Evolutionary conservation across 2,329 filamentous ascomycete species (phyloP).

Genomic region (Microdochium trichocladiopsis): DNA sequence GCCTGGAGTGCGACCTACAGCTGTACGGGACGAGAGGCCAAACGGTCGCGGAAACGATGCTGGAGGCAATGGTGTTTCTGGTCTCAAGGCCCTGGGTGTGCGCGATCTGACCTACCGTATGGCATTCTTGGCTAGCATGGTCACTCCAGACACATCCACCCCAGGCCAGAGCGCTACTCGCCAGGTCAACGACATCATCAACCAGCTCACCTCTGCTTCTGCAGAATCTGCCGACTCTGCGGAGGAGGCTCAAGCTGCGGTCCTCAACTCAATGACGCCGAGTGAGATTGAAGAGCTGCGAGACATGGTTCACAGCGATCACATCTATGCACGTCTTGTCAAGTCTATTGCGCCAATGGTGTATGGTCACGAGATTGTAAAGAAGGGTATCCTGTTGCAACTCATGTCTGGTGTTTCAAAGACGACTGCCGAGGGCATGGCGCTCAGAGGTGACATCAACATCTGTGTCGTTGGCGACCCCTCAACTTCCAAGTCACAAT

Average conservation of each 20-base stretch:
- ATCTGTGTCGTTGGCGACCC: conserved; percentile 98
- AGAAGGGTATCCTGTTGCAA: conserved; percentile 91
- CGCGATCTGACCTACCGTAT: conserved; percentile 91
- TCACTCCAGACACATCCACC: conserved; percentile 78
- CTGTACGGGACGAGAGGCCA: conserved; percentile 74
- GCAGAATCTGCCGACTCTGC: conserved; percentile 63
- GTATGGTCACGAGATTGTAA: conserved; percentile 94
- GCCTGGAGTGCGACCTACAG: conserved; percentile 76
- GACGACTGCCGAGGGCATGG: conserved; percentile 87
- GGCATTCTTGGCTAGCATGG: conserved; percentile 96
- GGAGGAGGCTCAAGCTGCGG: conserved; percentile 82
- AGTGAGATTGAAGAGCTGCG: conserved; percentile 88
- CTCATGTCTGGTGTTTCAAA: conserved; percentile 95
- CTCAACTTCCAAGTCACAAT: conserved; percentile 95
- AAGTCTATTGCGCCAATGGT: conserved; percentile 95
- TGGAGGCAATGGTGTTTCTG: conserved; percentile 77
- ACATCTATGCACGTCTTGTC: conserved; percentile 89
- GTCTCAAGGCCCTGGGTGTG: conserved; percentile 87
- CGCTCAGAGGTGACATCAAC: conserved; percentile 94
- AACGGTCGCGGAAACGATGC: conserved; percentile 68
- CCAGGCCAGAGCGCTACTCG: conserved; percentile 69
- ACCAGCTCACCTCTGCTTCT: conserved; percentile 69
- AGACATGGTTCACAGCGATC: conserved; percentile 88
- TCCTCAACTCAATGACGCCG: conserved; percentile 77
- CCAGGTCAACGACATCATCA: conserved; percentile 77